Evolutionary conservation across 805 yeast genomes (phyloP), one percentile per base, ranked within the genome.

Genomic region (Candida endomychidarum): DNA sequence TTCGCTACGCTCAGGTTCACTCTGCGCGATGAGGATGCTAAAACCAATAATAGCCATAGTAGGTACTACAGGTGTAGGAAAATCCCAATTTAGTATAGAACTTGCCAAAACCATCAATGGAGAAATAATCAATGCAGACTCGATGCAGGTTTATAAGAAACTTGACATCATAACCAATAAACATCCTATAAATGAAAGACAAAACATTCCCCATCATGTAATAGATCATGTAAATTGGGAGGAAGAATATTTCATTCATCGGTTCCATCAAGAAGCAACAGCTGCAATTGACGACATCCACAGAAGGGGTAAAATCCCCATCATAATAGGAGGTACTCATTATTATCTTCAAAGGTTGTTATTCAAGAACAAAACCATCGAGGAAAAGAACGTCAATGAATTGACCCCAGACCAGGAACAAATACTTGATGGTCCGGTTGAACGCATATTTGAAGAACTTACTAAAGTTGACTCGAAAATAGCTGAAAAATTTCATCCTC

Each of bases 1-100:
- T n/a, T n/a, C n/a, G n/a, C n/a, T n/a, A n/a, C n/a, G n/a, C n/a
- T n/a, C n/a, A n/a, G n/a, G n/a, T n/a, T n/a, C n/a, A n/a, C 17
- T 8, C 33, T 5, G 21, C 21, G 20, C 33, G 11, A 32, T 32
- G 35, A 32, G 27, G 21, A 26, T 32, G 8, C 6, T 14, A 19
- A 32, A 60, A 46, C 61, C 60, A 44, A 59, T 86, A 4, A 72
- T 85, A 19, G 79, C 87, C 11, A 76, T 86, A 12, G 84, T 86
- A 3, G 99, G 99, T 0, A 90, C 96, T 24, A 91, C 99, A 0
- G 99, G 98, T 0, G 97, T 89, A 9, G 99, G 99, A 0, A 91
- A 91, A 56, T 90, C 97, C 0, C 88, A 86, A 73, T 75, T 86
- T 44, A 77, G 87, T 33, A 78, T 88, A 2, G 91, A 88, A 45